phyloP scores from a whole-genome alignment of 306 rosid species.

The Phaseolus lunatus region DNA sequence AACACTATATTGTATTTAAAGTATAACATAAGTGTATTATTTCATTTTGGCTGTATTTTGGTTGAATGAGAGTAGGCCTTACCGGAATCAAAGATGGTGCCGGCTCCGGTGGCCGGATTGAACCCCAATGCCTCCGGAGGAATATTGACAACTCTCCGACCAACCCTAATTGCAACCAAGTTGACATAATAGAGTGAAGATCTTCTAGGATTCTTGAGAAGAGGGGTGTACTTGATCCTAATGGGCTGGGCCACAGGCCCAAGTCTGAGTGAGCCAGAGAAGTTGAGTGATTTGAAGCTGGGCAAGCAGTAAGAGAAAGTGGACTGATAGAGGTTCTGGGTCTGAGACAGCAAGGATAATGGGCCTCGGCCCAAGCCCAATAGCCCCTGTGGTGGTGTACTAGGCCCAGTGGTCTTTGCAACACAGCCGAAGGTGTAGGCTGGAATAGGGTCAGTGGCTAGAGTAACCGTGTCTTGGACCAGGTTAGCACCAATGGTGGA shows the following conservation, averaged over 20 bases:
- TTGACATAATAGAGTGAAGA: slow-evolving; percentile 87
- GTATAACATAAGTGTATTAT: too few relatives aligned
- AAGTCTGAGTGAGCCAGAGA: slow-evolving; percentile 87
- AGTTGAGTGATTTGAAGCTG: slow-evolving; percentile 77
- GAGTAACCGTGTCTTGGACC: slow-evolving; percentile 72
- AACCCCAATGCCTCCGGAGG: slow-evolving; percentile 75
- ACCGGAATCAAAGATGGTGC: slow-evolving; percentile 92
- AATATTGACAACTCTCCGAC: slow-evolving; percentile 70
- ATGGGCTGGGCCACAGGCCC: slow-evolving; percentile 89
- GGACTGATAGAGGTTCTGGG: slow-evolving; percentile 78
- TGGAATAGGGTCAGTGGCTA: slow-evolving; percentile 72
- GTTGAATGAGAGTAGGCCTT: slow-evolving; percentile 1
- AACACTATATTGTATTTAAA: too few relatives aligned
- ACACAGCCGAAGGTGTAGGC: slow-evolving; percentile 82
- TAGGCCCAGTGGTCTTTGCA: slow-evolving; percentile 65
- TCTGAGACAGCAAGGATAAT: slow-evolving; percentile 72
- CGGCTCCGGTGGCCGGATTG: slow-evolving; percentile 81
- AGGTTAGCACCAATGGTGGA: slow-evolving; percentile 70
- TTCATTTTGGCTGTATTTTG: too few relatives aligned
- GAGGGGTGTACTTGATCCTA: slow-evolving; percentile 84
- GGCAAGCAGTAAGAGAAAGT: slow-evolving; percentile 97
- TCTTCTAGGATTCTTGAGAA: slow-evolving; percentile 84
- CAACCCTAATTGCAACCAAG: slow-evolving; percentile 75
- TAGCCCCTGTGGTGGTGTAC: slow-evolving; percentile 81
- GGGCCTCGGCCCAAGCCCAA: slow-evolving; percentile 98